Evolutionary conservation across 2,329 filamentous ascomycete species (phyloP).

Genomic region (Colletotrichum sidae): DNA sequence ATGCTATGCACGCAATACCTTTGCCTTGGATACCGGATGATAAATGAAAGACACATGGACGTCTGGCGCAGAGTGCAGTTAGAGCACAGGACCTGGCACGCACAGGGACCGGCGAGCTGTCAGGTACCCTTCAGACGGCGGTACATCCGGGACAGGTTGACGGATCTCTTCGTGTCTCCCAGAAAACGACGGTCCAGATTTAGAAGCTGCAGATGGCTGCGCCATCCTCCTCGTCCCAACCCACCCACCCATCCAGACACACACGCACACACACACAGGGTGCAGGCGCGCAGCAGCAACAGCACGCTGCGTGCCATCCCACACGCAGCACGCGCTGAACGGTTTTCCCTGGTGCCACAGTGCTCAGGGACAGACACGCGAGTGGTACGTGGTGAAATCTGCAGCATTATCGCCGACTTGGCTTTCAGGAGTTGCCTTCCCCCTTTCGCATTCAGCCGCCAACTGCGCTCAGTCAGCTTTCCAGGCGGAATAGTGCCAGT

Average conservation of each 20-base stretch:
- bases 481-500: no score
- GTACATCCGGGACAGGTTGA: constrained; percentile 31
- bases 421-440: no score
- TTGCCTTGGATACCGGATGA: no score
- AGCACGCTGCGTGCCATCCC: no score
- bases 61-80: constrained; percentile 25
- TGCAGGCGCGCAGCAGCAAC: not conserved
- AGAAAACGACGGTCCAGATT: constrained; percentile 45
- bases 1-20: no score
- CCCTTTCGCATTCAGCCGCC: no score
- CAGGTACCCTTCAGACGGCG: constrained; percentile 32
- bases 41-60: not conserved
- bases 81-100: constrained; percentile 13
- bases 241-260: constrained; percentile 26
- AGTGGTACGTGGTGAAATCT: no score
- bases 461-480: no score
- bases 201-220: constrained; percentile 52
- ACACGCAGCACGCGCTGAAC: no score
- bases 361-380: no score
- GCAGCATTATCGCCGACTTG: no score
- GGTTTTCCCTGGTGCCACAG: no score
- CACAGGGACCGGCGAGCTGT: constrained; percentile 25
- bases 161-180: constrained; percentile 19
- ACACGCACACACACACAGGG: not conserved
- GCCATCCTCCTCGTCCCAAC: constrained; percentile 43